Evolutionary conservation across 2,329 filamentous ascomycete genomes (phyloP).

Genomic region (Phyllosticta capitalensis): DNA sequence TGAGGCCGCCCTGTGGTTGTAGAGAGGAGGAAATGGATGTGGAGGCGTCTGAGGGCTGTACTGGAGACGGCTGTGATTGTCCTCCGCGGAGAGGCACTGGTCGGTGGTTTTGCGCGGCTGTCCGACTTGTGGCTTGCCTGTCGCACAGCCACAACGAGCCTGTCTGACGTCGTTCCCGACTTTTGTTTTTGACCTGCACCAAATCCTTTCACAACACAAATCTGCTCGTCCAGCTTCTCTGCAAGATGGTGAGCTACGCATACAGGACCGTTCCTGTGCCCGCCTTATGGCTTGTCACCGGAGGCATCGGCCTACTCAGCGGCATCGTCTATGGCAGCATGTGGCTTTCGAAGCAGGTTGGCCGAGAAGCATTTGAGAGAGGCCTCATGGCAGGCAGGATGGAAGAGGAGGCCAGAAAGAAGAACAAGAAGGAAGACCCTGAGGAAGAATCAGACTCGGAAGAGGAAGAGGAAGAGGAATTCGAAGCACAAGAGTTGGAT

Average conservation of each 20-base stretch:
- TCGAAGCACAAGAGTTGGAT: conserved; percentile 33
- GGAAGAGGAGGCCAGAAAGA: conserved; percentile 15
- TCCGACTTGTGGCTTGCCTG: not conserved
- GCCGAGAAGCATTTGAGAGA: not conserved
- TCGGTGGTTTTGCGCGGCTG: not conserved
- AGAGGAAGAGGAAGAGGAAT: conserved; percentile 23
- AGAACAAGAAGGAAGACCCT: conserved; percentile 11
- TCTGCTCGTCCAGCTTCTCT: not conserved
- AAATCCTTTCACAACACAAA: not conserved
- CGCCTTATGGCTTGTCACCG: conserved; percentile 2
- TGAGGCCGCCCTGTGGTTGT: conserved; percentile 2
- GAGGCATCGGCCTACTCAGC: conserved; percentile 3
- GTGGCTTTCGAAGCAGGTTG: conserved; percentile 1
- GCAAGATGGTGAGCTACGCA: not conserved
- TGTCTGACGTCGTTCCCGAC: conserved; percentile 5
- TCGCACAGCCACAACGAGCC: not conserved
- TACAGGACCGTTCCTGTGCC: conserved; percentile 1
- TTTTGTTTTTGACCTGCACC: not conserved
- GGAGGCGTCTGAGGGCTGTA: not conserved
- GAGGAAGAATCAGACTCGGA: conserved; percentile 34
- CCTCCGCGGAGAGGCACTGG: not conserved
- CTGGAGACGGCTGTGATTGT: not conserved
- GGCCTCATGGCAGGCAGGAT: conserved; percentile 2
- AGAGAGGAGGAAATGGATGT: not conserved
- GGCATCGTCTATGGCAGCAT: conserved; percentile 5